Evolutionary conservation across 352 stramenopile species (phyloP).

Genomic region (Pythium angustatum): DNA sequence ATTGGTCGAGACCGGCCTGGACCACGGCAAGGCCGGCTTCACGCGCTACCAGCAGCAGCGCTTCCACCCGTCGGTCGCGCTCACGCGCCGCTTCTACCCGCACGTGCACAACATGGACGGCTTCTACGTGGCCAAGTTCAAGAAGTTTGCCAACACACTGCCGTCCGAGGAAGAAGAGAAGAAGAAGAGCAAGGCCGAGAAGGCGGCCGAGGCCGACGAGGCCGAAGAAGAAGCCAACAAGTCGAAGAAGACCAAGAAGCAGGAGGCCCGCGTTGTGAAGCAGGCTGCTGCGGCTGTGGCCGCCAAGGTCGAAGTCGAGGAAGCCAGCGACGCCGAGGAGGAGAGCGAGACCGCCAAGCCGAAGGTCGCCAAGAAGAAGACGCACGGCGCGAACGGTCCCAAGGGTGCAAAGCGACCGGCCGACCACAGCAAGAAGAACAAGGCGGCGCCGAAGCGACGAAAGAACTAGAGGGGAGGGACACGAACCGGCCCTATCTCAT

Average conservation of each 20-base stretch:
- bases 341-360: constrained; percentile 58
- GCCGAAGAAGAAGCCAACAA: constrained; percentile 68
- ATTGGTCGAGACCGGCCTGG: constrained; percentile 96
- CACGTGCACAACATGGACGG: constrained; percentile 99
- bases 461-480: constrained; percentile 28
- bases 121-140: constrained; percentile 99
- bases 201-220: constrained; percentile 65
- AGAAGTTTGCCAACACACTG: constrained; percentile 96
- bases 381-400: constrained; percentile 2
- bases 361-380: constrained; percentile 39
- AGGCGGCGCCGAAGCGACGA: constrained; percentile 24
- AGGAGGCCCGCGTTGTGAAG: constrained; percentile 72
- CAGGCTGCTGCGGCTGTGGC: constrained; percentile 73
- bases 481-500: background rate
- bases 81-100: constrained; percentile 98
- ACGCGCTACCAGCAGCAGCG: constrained; percentile 95
- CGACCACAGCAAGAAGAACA: background rate
- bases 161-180: constrained; percentile 74
- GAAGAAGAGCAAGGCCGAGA: constrained; percentile 66
- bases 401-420: constrained; percentile 1
- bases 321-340: constrained; percentile 51
- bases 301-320: constrained; percentile 59
- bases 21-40: constrained; percentile 95
- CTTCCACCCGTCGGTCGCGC: constrained; percentile 96
- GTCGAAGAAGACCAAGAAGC: constrained; percentile 85